phyloP scores from a whole-genome alignment of 768 basidiomycete genomes.

The Boletus sp. region DNA sequence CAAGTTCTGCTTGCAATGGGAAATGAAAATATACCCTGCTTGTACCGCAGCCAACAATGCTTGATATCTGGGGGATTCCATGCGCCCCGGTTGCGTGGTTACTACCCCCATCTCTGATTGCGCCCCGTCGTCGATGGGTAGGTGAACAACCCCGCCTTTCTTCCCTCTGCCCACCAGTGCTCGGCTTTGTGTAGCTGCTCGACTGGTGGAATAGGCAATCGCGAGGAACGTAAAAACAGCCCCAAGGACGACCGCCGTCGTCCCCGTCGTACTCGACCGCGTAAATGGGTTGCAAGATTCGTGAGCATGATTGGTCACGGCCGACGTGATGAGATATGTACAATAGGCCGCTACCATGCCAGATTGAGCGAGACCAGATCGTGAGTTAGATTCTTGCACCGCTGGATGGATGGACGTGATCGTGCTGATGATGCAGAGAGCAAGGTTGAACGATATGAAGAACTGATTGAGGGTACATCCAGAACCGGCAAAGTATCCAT shows the following conservation, averaged over 20 bases:
- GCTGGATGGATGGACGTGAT: slow-evolving; percentile 79
- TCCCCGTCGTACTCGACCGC: slow-evolving; percentile 65
- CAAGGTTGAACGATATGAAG: slow-evolving; percentile 94
- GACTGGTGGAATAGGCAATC: slow-evolving; percentile 94
- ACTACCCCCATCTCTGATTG: slow-evolving; percentile 76
- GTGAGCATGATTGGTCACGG: slow-evolving; percentile 89
- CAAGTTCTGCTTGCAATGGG: neutral
- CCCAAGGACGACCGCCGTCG: slow-evolving; percentile 85
- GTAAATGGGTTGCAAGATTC: slow-evolving; percentile 87
- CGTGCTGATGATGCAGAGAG: slow-evolving; percentile 75
- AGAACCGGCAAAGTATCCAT: slow-evolving; percentile 85
- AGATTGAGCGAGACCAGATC: slow-evolving; percentile 92
- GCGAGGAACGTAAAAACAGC: slow-evolving; percentile 97
- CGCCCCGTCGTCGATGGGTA: slow-evolving; percentile 51
- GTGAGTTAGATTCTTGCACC: slow-evolving; percentile 90
- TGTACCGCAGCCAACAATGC: slow-evolving; percentile 94
- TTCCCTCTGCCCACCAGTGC: slow-evolving; percentile 79
- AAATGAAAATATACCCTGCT: slow-evolving; percentile 64
- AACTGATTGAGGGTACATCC: slow-evolving; percentile 93
- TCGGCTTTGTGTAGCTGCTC: slow-evolving; percentile 93
- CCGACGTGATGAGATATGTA: slow-evolving; percentile 92
- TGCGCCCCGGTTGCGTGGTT: slow-evolving; percentile 78
- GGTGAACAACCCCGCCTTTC: slow-evolving; percentile 59
- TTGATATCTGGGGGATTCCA: slow-evolving; percentile 88
- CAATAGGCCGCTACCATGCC: slow-evolving; percentile 98